These are phyloP conservation scores for Stellera chamaejasme DNA, from an alignment of 345 rosid genomes.

Conservation along the genomic window DNA sequence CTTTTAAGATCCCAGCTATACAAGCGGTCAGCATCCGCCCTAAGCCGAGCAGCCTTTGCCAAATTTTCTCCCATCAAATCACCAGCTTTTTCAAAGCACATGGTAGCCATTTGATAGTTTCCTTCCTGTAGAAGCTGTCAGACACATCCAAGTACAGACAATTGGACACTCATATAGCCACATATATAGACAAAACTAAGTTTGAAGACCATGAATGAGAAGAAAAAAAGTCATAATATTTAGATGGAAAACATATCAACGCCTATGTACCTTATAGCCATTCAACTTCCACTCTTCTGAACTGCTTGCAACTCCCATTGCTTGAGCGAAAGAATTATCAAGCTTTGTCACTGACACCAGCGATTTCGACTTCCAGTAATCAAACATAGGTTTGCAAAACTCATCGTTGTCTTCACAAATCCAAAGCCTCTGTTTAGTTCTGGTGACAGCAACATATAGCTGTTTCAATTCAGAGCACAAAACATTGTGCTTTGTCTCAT, in stretches of 20 bases:
- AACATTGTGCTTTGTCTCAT: conserved; percentile 26
- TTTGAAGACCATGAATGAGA: too few species aligned
- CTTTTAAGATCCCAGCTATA: conserved; percentile 24
- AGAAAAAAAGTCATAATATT: background rate
- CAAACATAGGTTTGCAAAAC: conserved; percentile 27
- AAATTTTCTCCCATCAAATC: conserved; percentile 28
- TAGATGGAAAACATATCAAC: too few species aligned
- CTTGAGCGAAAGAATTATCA: conserved; percentile 29
- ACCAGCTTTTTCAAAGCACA: conserved; percentile 43
- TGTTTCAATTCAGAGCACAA: conserved; percentile 46
- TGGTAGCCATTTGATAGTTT: conserved; percentile 38
- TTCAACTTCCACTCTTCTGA: conserved; percentile 38
- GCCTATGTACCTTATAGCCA: conserved; percentile 33
- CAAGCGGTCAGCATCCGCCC: conserved; percentile 31
- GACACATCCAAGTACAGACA: background rate
- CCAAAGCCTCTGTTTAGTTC: conserved; percentile 48
- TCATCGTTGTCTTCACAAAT: conserved; percentile 37
- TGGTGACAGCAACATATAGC: conserved; percentile 45
- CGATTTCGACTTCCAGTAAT: conserved; percentile 25
- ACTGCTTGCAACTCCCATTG: conserved; percentile 39
- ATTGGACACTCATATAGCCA: background rate
- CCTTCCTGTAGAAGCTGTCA: conserved; percentile 33
- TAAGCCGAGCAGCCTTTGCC: conserved; percentile 37
- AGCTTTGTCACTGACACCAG: conserved; percentile 28
- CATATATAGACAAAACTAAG: too few species aligned